Evolutionary conservation across 1,284 basidiomycete genomes (phyloP), one percentile per base, ranked within the genome.

Genomic region (Golubevia sp.): DNA sequence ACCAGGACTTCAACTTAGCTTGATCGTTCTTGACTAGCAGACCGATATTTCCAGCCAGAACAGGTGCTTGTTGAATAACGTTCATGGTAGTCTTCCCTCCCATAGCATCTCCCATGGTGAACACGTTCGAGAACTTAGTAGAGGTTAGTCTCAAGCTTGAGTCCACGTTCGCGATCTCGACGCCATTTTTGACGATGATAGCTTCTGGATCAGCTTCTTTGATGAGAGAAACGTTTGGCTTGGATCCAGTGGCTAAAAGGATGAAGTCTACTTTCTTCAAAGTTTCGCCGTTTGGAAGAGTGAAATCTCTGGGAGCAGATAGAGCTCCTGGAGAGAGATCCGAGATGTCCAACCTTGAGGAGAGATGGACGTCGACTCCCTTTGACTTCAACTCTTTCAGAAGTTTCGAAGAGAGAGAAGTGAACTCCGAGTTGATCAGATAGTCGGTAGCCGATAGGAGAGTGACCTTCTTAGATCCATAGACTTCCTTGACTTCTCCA

Each of bases 381-480:
- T 44, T 44, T 8, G 38, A 44, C 18, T 44, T 44, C 38, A 44
- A 44, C 18, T 44, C 13, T 13, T 8, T 13, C 18, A 5, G 30
- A 11, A 34, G 30, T 34, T 34, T 34, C 5, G 30, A 34, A 5
- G 30, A 34, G 4, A 34, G 11, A 3, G 30, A 34, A 34, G 30
- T 34, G 5, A 34, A 5, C 11, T 34, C 30, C 5, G 30, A 34
- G 30, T 34, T 34, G 30, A 34, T 34, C 30, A 34, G 77, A 63
- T 2, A 63, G 49, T 1, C 66, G 56, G 5, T 54, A 27, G 0
- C 63, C 61, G 20, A 83, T 7, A 82, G 72, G 54, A 86, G 65
- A 8, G 85, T 86, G 60, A 86, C 73, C 26, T 60, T 57, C 62
- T 77, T 74, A 50, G 58, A 18, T 6, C 61, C 52, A 53, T 77